These are phyloP conservation scores for Paradendryphiella salina DNA, from an alignment of 2,329 filamentous ascomycete species.

Conservation along the genomic window DNA sequence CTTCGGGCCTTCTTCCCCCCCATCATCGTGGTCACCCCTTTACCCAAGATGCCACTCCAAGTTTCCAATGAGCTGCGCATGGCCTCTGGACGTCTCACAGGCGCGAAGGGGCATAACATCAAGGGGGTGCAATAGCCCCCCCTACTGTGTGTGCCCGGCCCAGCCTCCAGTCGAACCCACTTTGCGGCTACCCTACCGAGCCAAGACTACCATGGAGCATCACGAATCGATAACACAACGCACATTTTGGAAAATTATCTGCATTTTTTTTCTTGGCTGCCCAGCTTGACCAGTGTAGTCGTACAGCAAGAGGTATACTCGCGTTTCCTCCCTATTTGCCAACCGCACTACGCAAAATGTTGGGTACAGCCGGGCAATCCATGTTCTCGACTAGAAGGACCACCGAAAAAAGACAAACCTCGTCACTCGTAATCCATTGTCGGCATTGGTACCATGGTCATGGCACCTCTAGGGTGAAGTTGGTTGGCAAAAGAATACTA, in stretches of 20 bases:
- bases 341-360: slow-evolving; percentile 10
- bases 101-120: neutral
- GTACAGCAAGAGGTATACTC: slow-evolving; percentile 20
- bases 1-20: neutral
- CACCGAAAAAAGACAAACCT: slow-evolving; percentile 26
- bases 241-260: slow-evolving; percentile 13
- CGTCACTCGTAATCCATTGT: slow-evolving; percentile 30
- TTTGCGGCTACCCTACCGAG: neutral
- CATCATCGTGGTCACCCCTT: neutral
- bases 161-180: neutral
- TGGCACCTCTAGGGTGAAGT: slow-evolving; percentile 9
- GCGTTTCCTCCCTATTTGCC: slow-evolving; percentile 6
- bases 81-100: neutral
- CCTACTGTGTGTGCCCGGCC: neutral
- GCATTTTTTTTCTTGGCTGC: slow-evolving; percentile 15
- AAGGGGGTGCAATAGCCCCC: no score
- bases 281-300: slow-evolving; percentile 19
- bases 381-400: slow-evolving; percentile 7
- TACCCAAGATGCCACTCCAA: neutral
- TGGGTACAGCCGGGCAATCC: slow-evolving; percentile 3
- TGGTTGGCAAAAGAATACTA: slow-evolving; percentile 22
- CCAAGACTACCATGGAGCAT: slow-evolving; percentile 6
- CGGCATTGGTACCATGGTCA: slow-evolving; percentile 16
- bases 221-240: slow-evolving; percentile 1
- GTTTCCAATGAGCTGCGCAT: neutral